Conservation (phyloP, 1,284 basidiomycete genomes). For the Hypsizygus ulmarius region DNA sequence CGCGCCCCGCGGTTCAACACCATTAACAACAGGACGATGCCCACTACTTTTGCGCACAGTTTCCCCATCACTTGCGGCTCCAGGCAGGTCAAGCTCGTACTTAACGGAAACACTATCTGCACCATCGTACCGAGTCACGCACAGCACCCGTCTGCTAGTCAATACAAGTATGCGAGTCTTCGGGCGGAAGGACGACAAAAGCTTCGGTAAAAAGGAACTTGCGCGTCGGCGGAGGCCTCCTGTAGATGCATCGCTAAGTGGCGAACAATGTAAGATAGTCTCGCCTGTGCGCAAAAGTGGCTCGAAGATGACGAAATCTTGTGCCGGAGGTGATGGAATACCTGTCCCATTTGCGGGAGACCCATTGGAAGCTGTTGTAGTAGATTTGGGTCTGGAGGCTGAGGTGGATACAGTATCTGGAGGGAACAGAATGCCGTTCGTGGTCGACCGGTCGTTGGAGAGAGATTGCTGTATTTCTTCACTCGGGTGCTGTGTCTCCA, state of each 20-base stretch:
- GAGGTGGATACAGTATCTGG: too few species aligned
- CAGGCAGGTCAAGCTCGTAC: conserved; percentile 6
- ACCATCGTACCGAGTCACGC: conserved; percentile 9
- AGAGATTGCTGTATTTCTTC: too few species aligned
- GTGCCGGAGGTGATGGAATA: too few species aligned
- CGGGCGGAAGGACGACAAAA: conserved; percentile 12
- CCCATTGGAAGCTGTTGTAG: too few species aligned
- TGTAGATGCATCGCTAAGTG: not conserved
- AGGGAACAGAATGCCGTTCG: too few species aligned
- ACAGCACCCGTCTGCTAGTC: conserved; percentile 14
- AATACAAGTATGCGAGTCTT: conserved; percentile 13
- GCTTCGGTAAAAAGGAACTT: conserved; percentile 9
- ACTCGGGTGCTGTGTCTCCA: too few species aligned
- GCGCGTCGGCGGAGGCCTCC: conserved; percentile 6
- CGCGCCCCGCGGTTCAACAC: conserved; percentile 10
- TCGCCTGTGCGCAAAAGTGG: too few species aligned
- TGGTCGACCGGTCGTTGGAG: too few species aligned
- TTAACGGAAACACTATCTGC: conserved; percentile 1
- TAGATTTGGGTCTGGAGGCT: too few species aligned
- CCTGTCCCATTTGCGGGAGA: too few species aligned
- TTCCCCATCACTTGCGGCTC: not conserved
- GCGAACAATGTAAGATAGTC: too few species aligned
- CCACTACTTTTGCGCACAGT: not conserved
- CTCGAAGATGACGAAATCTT: too few species aligned
- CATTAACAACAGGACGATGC: not conserved